Evolutionary conservation across 1,284 basidiomycete genomes (phyloP).

Genomic region (Papiliotrema laurentii): DNA sequence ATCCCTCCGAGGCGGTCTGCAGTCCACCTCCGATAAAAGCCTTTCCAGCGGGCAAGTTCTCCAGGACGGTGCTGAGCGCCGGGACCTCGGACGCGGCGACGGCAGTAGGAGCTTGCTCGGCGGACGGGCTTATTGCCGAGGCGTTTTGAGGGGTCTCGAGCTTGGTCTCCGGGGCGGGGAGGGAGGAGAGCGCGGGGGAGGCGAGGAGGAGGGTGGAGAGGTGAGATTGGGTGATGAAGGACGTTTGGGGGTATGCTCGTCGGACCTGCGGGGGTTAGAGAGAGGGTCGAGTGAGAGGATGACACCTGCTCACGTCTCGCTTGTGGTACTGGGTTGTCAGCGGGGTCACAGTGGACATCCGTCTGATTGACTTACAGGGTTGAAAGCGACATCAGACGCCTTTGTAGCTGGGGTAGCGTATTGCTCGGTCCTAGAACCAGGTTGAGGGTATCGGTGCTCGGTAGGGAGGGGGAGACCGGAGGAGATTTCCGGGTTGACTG

Average conservation of each 20-base stretch:
- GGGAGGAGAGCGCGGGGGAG: constrained; percentile 67
- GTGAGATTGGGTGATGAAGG: constrained; percentile 73
- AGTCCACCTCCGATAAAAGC: constrained; percentile 60
- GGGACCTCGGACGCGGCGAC: constrained; percentile 52
- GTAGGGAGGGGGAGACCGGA: constrained; percentile 76
- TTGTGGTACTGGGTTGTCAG: constrained; percentile 65
- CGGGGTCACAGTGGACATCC: constrained; percentile 11
- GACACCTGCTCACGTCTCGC: constrained; percentile 62
- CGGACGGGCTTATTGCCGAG: constrained; percentile 19
- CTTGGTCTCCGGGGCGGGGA: constrained; percentile 60
- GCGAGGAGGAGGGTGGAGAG: constrained; percentile 77
- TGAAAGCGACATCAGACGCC: constrained; percentile 55
- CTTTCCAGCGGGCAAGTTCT: constrained; percentile 58
- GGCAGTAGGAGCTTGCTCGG: constrained; percentile 55
- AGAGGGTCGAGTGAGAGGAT: background rate
- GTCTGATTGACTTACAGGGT: constrained; percentile 15
- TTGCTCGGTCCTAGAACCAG: constrained; percentile 77
- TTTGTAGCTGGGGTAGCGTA: constrained; percentile 83
- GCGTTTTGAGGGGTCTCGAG: constrained; percentile 39
- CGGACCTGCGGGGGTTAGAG: constrained; percentile 50
- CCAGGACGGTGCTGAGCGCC: constrained; percentile 56
- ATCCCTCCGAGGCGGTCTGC: constrained; percentile 56
- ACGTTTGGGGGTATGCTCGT: constrained; percentile 81
- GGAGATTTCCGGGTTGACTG: constrained; percentile 82
- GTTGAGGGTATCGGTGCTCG: constrained; percentile 75